Evolutionary conservation across 148 eudicot genomes (phyloP).

Genomic region (Silene uniflora): DNA sequence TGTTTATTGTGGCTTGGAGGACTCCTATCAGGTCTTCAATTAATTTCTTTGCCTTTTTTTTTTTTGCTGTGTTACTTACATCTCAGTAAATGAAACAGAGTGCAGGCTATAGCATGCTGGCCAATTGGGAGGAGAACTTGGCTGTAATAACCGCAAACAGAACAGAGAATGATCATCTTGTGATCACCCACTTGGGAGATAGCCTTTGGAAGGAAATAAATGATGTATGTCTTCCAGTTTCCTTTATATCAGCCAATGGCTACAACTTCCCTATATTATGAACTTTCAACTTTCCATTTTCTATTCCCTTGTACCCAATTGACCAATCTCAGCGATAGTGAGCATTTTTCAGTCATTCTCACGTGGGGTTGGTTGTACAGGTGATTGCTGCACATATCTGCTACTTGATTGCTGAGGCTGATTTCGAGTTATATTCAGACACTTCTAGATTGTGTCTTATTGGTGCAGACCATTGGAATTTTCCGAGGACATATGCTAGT

Average conservation of each 20-base stretch:
- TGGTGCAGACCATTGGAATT: conserved; percentile 95
- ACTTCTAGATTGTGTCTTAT: conserved; percentile 87
- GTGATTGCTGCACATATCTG: conserved; percentile 92
- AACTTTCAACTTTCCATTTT: background rate
- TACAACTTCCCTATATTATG: background rate
- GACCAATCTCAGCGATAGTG: background rate
- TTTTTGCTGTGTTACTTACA: conserved; percentile 12
- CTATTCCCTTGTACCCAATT: background rate
- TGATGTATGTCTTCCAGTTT: conserved; percentile 53
- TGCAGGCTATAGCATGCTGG: conserved; percentile 65
- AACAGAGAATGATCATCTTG: conserved; percentile 92
- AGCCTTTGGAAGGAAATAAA: conserved; percentile 81
- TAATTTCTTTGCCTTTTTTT: background rate
- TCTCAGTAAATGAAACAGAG: conserved; percentile 33
- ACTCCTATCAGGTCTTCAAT: background rate
- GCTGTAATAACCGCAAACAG: conserved; percentile 92
- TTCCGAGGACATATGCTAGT: conserved; percentile 86
- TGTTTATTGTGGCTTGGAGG: background rate
- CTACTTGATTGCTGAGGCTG: conserved; percentile 91
- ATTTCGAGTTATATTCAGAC: conserved; percentile 78
- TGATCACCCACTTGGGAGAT: conserved; percentile 94
- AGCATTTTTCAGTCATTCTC: conserved; percentile 14
- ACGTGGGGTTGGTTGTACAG: conserved; percentile 37
- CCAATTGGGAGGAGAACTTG: conserved; percentile 94
- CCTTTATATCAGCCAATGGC: conserved; percentile 5